These are phyloP conservation scores for Clarireedia sp. DNA, from an alignment of 2,329 filamentous ascomycete genomes.

Conservation along the genomic window DNA sequence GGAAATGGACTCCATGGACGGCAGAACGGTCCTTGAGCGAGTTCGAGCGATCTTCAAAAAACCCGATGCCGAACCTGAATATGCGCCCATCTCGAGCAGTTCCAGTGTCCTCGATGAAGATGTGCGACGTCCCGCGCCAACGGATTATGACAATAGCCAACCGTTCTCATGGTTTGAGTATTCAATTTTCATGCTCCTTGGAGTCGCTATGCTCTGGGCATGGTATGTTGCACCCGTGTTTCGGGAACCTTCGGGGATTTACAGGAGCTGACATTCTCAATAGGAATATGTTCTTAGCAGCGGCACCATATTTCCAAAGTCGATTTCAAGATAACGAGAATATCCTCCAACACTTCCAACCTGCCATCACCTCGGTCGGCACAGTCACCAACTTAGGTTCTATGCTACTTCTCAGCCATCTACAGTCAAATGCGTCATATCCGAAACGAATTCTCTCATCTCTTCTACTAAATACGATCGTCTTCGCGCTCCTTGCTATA, in stretches of 20 bases:
- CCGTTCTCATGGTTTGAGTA: constrained; percentile 85
- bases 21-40: constrained; percentile 17
- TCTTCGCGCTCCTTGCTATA: constrained; percentile 70
- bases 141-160: constrained; percentile 22
- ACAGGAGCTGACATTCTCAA: constrained; percentile 6
- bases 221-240: constrained; percentile 55
- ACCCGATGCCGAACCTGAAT: constrained; percentile 18
- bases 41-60: constrained; percentile 21
- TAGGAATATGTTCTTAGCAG: constrained; percentile 98
- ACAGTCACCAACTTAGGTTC: constrained; percentile 73
- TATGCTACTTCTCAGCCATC: constrained; percentile 68
- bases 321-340: constrained; percentile 66
- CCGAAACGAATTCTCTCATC: constrained; percentile 75
- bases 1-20: constrained; percentile 6
- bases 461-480: constrained; percentile 65
- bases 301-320: constrained; percentile 82
- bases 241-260: constrained; percentile 2
- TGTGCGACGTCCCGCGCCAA: constrained; percentile 8
- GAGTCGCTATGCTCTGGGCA: constrained; percentile 93
- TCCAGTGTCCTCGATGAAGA: constrained; percentile 8
- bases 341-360: constrained; percentile 78
- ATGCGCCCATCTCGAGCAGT: constrained; percentile 20
- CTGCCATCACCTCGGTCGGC: constrained; percentile 78
- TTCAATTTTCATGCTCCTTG: constrained; percentile 72
- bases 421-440: constrained; percentile 80